Evolutionary conservation across 179 eudicot genomes (phyloP).

Genomic region (Sideroxylon spinosum): DNA sequence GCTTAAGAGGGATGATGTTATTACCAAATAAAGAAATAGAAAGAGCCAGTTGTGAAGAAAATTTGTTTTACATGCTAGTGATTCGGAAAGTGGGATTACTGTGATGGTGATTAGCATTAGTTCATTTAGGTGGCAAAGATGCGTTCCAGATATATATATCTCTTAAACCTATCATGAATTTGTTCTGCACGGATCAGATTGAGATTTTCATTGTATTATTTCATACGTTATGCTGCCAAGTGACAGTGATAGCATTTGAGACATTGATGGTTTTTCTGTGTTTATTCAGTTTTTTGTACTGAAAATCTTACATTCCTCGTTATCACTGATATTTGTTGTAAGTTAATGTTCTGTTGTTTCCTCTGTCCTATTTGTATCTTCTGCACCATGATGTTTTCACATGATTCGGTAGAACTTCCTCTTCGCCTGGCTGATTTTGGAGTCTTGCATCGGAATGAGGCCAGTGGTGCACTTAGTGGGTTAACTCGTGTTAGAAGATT

Average conservation of each 20-base stretch:
- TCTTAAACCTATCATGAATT: background rate
- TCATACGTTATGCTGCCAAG: background rate
- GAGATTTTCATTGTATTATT: background rate
- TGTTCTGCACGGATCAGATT: background rate
- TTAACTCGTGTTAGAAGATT: conserved; percentile 95
- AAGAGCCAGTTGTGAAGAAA: background rate
- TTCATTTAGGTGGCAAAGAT: background rate
- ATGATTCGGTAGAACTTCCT: conserved; percentile 69
- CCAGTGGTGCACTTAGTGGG: conserved; percentile 98
- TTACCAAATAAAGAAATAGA: background rate
- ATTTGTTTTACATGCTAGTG: background rate
- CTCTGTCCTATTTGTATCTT: background rate
- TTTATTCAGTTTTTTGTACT: background rate
- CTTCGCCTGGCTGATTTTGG: conserved; percentile 96
- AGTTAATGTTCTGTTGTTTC: background rate
- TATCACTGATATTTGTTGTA: background rate
- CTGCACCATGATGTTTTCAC: conserved; percentile 7
- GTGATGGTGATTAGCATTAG: background rate
- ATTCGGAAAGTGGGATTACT: too few relatives aligned
- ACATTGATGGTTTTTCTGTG: background rate
- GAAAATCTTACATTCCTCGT: background rate
- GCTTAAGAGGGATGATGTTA: background rate
- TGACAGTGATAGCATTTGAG: background rate
- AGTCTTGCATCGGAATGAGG: conserved; percentile 93
- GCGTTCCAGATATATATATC: too few relatives aligned